Conservation (phyloP, 768 basidiomycete species). For the Mrakia gelida region DNA sequence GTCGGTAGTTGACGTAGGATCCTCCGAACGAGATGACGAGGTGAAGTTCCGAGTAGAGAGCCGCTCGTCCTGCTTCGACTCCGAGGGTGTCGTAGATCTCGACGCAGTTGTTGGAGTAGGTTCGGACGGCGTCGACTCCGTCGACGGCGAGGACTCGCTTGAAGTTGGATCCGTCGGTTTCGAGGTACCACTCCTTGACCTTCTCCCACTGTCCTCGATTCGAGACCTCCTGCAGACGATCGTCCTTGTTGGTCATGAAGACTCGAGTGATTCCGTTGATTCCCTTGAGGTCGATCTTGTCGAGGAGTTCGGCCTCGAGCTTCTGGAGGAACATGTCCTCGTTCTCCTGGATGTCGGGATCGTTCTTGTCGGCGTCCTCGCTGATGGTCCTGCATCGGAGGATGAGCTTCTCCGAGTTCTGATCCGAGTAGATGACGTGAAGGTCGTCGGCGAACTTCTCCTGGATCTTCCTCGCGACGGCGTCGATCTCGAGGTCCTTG, state of each 20-base stretch:
- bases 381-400: constrained; percentile 87
- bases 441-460: constrained; percentile 93
- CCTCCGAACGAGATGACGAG: constrained; percentile 98
- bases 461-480: constrained; percentile 87
- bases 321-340: constrained; percentile 96
- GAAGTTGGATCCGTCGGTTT: constrained; percentile 94
- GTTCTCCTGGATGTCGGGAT: constrained; percentile 54
- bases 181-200: constrained; percentile 80
- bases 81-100: constrained; percentile 92
- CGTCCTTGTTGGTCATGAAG: constrained; percentile 70
- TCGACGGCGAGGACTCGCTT: constrained; percentile 93
- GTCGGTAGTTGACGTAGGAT: constrained; percentile 98
- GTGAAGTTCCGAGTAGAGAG: constrained; percentile 88
- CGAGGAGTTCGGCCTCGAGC: constrained; percentile 93
- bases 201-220: constrained; percentile 55
- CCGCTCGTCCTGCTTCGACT: constrained; percentile 92
- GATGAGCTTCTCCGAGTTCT: constrained; percentile 94
- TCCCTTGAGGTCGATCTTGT: constrained; percentile 89
- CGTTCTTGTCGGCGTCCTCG: constrained; percentile 74
- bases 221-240: constrained; percentile 65
- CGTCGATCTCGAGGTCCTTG: constrained; percentile 89
- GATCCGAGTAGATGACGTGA: constrained; percentile 98
- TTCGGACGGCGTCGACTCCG: constrained; percentile 86
- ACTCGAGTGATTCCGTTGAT: constrained; percentile 86
- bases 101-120: constrained; percentile 94